Percentiles rank a stretch among this genome's conserved stretches.
phyloP scores from a whole-genome alignment of 2,329 filamentous ascomycete genomes.

The Fusarium virguliforme region DNA sequence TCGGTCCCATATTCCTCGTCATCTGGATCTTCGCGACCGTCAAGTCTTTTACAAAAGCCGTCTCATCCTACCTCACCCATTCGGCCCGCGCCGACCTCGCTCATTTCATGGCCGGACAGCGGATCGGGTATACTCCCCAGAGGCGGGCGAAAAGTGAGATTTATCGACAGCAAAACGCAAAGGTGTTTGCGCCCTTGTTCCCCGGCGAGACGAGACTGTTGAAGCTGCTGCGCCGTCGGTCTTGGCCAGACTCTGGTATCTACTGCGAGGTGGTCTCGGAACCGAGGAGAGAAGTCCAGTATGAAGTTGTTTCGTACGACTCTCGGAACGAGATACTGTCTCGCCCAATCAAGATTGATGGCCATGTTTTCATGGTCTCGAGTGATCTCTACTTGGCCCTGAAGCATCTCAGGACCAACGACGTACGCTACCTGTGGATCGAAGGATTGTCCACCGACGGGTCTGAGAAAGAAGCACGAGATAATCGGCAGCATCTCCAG shows the following conservation, averaged over 20 bases:
- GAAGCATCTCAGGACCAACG: neutral
- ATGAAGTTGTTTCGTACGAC: neutral
- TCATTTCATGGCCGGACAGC: neutral
- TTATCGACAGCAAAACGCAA: neutral
- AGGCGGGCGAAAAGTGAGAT: neutral
- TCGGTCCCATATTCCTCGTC: neutral
- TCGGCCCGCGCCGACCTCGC: neutral
- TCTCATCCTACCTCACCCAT: neutral
- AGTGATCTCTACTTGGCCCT: neutral
- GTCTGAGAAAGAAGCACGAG: fast-evolving
- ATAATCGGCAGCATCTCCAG: neutral
- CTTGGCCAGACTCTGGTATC: neutral
- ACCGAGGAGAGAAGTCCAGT: neutral
- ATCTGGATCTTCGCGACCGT: neutral
- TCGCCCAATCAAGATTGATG: neutral
- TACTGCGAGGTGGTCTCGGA: neutral
- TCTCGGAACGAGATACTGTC: neutral
- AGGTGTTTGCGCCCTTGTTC: neutral
- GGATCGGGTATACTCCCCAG: neutral
- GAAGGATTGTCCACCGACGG: neutral
- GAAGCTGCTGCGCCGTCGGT: neutral
- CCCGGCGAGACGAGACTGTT: neutral
- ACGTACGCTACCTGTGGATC: neutral
- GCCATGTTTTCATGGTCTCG: neutral
- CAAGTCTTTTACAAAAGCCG: neutral